A percentile compares a stretch with the other conserved stretches of the same genome.
Conservation (phyloP, 176 grass and related monocot genomes). For the Eragrostis nindensis region DNA sequence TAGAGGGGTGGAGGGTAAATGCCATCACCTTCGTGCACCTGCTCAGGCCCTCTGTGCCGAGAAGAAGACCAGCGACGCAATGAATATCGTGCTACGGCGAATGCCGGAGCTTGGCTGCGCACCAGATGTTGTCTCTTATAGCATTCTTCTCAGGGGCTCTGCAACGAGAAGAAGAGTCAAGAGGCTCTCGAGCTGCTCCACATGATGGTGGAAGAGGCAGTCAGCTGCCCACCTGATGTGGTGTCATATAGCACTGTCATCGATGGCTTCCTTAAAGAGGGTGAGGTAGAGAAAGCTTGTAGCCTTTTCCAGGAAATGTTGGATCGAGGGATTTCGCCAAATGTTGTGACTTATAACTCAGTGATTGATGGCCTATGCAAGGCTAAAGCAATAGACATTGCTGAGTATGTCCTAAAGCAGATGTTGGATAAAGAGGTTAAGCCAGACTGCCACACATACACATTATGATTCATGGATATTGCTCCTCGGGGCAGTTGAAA, state of each 20-base stretch:
- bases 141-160: conserved; percentile 42
- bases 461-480: conserved; percentile 21
- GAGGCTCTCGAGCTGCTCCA: conserved; percentile 32
- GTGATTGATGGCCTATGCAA: conserved; percentile 36
- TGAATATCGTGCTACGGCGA: conserved; percentile 24
- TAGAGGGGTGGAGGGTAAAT: neutral
- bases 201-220: conserved; percentile 26
- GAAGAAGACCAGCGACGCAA: conserved; percentile 19
- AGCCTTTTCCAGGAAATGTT: conserved; percentile 21
- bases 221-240: conserved; percentile 5
- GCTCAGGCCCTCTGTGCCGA: conserved; percentile 24
- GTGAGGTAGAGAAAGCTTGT: neutral
- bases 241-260: conserved; percentile 26
- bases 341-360: conserved; percentile 33
- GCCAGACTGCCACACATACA: conserved; percentile 24
- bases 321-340: neutral
- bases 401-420: neutral
- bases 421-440: conserved; percentile 18
- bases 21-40: conserved; percentile 11
- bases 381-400: neutral
- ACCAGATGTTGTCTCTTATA: conserved; percentile 9
- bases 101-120: conserved; percentile 34
- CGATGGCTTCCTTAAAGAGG: conserved; percentile 29
- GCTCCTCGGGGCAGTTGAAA: neutral
- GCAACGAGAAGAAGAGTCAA: neutral